A percentile compares a stretch with the other conserved stretches of the same genome.
phyloP scores from a whole-genome alignment of 2,329 filamentous ascomycete species.

The Fusarium mexicanum region DNA sequence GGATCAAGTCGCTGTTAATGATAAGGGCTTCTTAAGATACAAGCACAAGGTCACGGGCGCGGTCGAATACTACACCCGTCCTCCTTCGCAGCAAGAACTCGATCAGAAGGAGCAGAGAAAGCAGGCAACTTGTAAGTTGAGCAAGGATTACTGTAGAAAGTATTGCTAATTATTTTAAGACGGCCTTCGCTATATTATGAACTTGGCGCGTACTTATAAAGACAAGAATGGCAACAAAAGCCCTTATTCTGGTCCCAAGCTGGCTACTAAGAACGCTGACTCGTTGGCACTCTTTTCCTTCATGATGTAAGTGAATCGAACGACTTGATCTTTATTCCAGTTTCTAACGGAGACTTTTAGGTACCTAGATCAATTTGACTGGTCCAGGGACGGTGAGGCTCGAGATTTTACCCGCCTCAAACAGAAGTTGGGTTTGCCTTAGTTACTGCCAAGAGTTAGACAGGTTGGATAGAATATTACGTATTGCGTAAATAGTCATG shows the following conservation, averaged over 20 bases:
- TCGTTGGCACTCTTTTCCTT: background rate
- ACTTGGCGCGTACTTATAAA: background rate
- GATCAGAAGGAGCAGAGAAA: background rate
- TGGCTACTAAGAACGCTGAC: constrained; percentile 3
- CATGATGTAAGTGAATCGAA: constrained; percentile 1
- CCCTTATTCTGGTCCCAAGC: background rate
- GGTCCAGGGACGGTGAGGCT: background rate
- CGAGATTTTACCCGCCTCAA: background rate
- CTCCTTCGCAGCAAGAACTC: background rate
- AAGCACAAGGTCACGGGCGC: background rate
- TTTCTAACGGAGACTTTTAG: background rate
- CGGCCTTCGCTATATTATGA: background rate
- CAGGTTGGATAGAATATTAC: background rate
- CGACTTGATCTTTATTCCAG: accelerated
- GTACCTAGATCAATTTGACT: background rate
- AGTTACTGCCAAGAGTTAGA: accelerated
- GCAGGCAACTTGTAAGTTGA: background rate
- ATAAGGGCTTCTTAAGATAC: background rate
- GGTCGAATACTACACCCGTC: background rate
- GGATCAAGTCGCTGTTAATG: background rate
- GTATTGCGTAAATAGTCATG: background rate
- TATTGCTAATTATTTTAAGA: background rate
- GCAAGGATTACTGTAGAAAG: accelerated
- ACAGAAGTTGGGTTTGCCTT: background rate
- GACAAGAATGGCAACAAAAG: background rate